A percentile compares a stretch with the other conserved stretches of the same genome.
Conservation (phyloP, 2,329 filamentous ascomycete genomes). For the Parafenestella ontariensis region DNA sequence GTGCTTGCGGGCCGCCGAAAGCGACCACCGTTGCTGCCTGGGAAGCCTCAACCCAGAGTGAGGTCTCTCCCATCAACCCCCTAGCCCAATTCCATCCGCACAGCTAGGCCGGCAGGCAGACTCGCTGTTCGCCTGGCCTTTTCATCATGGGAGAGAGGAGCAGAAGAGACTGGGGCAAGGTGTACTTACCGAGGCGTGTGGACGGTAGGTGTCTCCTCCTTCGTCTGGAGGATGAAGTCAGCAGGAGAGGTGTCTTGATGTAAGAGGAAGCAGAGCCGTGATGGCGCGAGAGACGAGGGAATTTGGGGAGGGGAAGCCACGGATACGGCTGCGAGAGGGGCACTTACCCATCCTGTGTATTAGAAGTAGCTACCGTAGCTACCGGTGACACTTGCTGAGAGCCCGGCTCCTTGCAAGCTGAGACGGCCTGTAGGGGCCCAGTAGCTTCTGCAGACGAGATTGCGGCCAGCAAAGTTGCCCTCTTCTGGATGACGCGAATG, state of each 20-base stretch:
- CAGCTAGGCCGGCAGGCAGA: neutral
- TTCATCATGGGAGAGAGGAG: neutral
- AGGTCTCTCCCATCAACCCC: neutral
- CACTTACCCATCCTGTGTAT: constrained; percentile 41
- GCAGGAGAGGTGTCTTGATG: constrained; percentile 24
- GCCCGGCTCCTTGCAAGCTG: constrained; percentile 40
- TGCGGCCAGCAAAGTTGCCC: constrained; percentile 39
- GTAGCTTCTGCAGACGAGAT: constrained; percentile 42
- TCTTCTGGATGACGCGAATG: constrained; percentile 41
- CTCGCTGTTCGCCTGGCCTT: neutral
- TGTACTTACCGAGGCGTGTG: constrained; percentile 31
- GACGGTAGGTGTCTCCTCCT: constrained; percentile 32
- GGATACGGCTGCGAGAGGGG: constrained; percentile 17
- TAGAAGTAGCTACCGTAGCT: constrained; percentile 32
- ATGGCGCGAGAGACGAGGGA: constrained; percentile 28
- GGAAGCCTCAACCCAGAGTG: neutral
- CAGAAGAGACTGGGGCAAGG: constrained; percentile 10
- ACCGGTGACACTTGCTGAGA: constrained; percentile 34
- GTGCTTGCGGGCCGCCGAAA: neutral
- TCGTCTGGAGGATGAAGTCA: constrained; percentile 29
- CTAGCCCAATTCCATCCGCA: neutral
- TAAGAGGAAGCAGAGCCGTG: constrained; percentile 29
- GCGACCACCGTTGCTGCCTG: constrained; percentile 5
- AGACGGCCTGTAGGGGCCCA: constrained; percentile 35
- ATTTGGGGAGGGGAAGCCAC: constrained; percentile 23